Evolutionary conservation across 345 rosid species (phyloP).

Genomic region (Laguncularia racemosa): DNA sequence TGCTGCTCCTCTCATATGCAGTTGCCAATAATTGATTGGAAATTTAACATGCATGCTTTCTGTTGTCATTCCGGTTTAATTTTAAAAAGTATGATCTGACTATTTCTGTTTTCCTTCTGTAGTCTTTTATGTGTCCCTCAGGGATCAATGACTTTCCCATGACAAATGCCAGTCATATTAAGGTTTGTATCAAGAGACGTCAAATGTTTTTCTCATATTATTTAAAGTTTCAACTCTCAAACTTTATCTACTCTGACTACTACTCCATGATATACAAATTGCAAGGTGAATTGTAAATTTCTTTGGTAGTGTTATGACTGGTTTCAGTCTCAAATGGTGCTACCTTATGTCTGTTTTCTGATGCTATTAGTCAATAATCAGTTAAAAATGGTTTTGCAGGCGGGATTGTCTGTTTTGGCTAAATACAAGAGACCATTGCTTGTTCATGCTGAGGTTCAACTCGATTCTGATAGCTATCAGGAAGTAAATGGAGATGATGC

Average conservation of each 20-base stretch:
- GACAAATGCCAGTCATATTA: constrained; percentile 80
- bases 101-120: constrained; percentile 17
- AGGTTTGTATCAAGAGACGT: constrained; percentile 33
- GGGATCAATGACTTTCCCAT: constrained; percentile 96
- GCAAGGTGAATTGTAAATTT: too few relatives aligned
- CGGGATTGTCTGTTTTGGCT: constrained; percentile 70
- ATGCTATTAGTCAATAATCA: neutral
- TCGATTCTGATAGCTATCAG: constrained; percentile 15
- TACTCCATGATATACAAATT: too few relatives aligned
- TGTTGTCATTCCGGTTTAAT: neutral
- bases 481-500: constrained; percentile 43
- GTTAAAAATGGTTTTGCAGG: constrained; percentile 33
- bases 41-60: neutral
- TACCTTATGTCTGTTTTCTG: too few relatives aligned
- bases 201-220: too few relatives aligned
- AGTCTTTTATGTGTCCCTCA: constrained; percentile 99
- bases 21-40: too few relatives aligned
- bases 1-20: too few relatives aligned
- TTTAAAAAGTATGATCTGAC: constrained; percentile 5
- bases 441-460: constrained; percentile 79
- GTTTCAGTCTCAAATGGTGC: too few relatives aligned
- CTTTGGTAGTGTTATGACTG: too few relatives aligned
- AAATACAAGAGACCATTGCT: constrained; percentile 84
- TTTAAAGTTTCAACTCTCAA: neutral
- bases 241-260: too few relatives aligned